Evolutionary conservation across 805 yeast genomes (phyloP).

Genomic region (Cyberlindnera misumaiensis): DNA sequence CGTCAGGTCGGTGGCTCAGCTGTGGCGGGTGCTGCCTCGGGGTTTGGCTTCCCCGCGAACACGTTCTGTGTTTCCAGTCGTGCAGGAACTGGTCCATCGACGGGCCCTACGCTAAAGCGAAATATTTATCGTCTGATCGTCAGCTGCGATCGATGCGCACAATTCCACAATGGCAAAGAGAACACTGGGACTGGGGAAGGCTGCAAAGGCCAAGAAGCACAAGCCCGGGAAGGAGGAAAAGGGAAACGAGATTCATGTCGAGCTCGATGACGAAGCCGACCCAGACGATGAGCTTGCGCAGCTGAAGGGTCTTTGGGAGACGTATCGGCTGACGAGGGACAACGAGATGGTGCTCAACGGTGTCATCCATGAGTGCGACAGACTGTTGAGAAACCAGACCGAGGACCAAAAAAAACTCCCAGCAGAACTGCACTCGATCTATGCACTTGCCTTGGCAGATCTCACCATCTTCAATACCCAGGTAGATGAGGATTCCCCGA

Average conservation of each 20-base stretch:
- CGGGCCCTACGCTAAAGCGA: too few relatives aligned
- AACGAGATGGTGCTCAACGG: conserved; percentile 70
- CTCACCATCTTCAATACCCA: conserved; percentile 49
- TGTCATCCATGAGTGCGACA: conserved; percentile 86
- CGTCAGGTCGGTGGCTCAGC: too few relatives aligned
- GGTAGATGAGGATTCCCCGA: conserved; percentile 25
- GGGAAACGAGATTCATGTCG: conserved; percentile 49
- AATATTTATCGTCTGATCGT: too few relatives aligned
- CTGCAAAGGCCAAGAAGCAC: conserved; percentile 41
- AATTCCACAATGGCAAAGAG: conserved; percentile 46
- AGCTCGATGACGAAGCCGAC: conserved; percentile 61
- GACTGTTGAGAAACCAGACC: conserved; percentile 45
- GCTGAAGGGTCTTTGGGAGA: conserved; percentile 63
- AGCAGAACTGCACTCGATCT: conserved; percentile 61
- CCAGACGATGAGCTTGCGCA: conserved; percentile 78
- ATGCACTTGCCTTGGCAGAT: conserved; percentile 65
- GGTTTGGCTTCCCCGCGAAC: too few relatives aligned
- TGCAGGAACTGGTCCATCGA: too few relatives aligned
- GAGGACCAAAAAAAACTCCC: conserved; percentile 27
- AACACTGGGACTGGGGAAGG: conserved; percentile 58
- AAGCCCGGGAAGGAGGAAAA: conserved; percentile 24
- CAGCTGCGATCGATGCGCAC: too few relatives aligned
- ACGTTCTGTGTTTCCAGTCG: too few relatives aligned
- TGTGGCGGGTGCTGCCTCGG: too few relatives aligned
- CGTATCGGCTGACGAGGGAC: conserved; percentile 54